Evolutionary conservation across 2,329 filamentous ascomycete species (phyloP), one percentile per base, ranked within the genome.

Genomic region (Myriangium duriaei): DNA sequence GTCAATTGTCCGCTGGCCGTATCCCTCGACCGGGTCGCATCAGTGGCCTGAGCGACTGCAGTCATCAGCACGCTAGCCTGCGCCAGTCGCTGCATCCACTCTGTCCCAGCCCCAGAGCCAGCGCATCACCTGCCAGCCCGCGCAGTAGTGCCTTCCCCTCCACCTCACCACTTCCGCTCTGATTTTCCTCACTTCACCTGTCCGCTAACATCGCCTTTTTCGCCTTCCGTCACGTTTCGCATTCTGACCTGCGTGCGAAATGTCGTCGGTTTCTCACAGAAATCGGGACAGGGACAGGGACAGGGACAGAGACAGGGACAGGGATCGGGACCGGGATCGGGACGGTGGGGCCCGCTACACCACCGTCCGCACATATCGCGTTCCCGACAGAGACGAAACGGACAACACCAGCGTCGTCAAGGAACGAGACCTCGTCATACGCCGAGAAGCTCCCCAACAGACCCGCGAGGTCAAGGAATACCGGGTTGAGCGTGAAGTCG

Each of bases 351-450:
- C 53, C 28, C 63, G 59, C 44, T 69, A 67, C 49, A 71, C 67
- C 46, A 72, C 69, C 5, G 67, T 77, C 47, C 73, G 72, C 52
- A 71, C 73, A 49, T 78, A 79, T 61, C 64, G 65, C 44, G 55
- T 68, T n/a, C 67, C 67, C 34, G 66, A 71, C 37, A 58, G 59
- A 41, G 58, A 37, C 15, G 41, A 41, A 16, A 39, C 40, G 7
- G 44, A 50, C 19, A 47, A 48, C 21, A 48, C 52, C 14, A 62
- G 64, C 42, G 51, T 50, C 14, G 53, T 51, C 18, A 60, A 62
- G 47, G 60, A 65, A 43, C 58, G 65, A 37, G 65, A 69, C 47
- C 65, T 67, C 47, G 61, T 65, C 40, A 61, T 72, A 43, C 59
- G 67, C 43, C 48, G 51, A 32, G 54, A 57, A 17, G 45, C 49